These are phyloP conservation scores for Clonostachys solani DNA, from an alignment of 2,329 filamentous ascomycete genomes.

Conservation along the genomic window DNA sequence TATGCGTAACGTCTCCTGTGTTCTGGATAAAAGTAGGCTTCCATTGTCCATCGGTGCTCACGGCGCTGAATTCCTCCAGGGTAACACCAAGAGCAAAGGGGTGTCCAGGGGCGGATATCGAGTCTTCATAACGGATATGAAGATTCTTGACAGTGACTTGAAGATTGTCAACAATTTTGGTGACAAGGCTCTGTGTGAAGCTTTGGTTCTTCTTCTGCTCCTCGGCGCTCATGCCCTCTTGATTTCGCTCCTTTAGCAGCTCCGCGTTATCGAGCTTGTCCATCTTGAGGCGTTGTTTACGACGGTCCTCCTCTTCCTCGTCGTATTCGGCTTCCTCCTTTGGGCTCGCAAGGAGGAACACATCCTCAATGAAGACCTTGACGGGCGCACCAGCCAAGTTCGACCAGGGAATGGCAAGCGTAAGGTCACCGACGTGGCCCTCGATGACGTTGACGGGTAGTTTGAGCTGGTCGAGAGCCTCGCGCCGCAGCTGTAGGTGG, in stretches of 20 bases:
- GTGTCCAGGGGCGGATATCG: slow-evolving; percentile 89
- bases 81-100: slow-evolving; percentile 92
- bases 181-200: slow-evolving; percentile 91
- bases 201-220: slow-evolving; percentile 98
- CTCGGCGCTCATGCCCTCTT: slow-evolving; percentile 90
- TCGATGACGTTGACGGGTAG: slow-evolving; percentile 95
- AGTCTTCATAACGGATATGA: slow-evolving; percentile 96
- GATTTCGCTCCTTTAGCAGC: slow-evolving; percentile 83
- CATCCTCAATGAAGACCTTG: slow-evolving; percentile 93
- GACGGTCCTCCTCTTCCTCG: slow-evolving; percentile 82
- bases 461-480: slow-evolving; percentile 95
- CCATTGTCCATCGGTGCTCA: slow-evolving; percentile 95
- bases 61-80: slow-evolving; percentile 91
- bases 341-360: slow-evolving; percentile 89
- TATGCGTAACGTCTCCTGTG: slow-evolving; percentile 78
- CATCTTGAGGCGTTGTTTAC: slow-evolving; percentile 92
- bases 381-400: slow-evolving; percentile 93
- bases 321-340: slow-evolving; percentile 95
- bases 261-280: slow-evolving; percentile 97
- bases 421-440: slow-evolving; percentile 88
- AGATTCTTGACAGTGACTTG: slow-evolving; percentile 99
- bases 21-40: slow-evolving; percentile 94
- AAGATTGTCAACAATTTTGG: slow-evolving; percentile 96
- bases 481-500: slow-evolving; percentile 85
- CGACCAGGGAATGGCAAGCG: slow-evolving; percentile 93